Percentiles rank a stretch among this genome's conserved stretches.
Conservation (phyloP, 441 rosid genomes). For the Melastoma candidum region DNA sequence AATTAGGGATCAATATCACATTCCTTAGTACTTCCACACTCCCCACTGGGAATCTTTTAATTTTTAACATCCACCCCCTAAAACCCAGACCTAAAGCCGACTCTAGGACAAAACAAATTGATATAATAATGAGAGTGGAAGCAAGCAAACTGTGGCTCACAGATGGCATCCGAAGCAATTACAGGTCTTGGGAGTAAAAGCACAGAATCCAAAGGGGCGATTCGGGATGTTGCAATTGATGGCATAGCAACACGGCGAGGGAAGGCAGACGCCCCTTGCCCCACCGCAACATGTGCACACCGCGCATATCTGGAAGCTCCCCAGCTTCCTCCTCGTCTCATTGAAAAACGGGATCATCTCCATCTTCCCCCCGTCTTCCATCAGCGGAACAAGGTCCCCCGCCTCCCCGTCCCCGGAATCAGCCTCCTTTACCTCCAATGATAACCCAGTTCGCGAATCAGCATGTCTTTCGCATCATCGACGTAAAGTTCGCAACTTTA, state of each 20-base stretch:
- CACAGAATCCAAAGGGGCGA: slow-evolving; percentile 90
- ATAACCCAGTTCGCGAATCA: slow-evolving; percentile 9
- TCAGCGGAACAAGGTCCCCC: slow-evolving; percentile 34
- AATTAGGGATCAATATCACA: too few relatives aligned
- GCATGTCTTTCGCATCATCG: too few relatives aligned
- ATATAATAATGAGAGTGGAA: slow-evolving; percentile 4
- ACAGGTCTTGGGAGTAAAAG: slow-evolving; percentile 95
- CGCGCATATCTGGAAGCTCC: slow-evolving; percentile 87
- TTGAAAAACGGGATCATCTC: slow-evolving; percentile 56
- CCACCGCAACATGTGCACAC: slow-evolving; percentile 97
- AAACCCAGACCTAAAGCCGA: too few relatives aligned
- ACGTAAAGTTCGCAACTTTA: too few relatives aligned
- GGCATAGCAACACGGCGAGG: slow-evolving; percentile 94
- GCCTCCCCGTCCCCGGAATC: slow-evolving; percentile 17
- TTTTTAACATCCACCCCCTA: too few relatives aligned
- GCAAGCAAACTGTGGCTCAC: slow-evolving; percentile 17
- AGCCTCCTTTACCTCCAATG: slow-evolving; percentile 46
- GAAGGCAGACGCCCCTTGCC: slow-evolving; percentile 66
- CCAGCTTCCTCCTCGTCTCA: slow-evolving; percentile 70
- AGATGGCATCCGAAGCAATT: slow-evolving; percentile 92
- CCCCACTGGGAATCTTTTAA: too few relatives aligned
- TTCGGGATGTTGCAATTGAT: slow-evolving; percentile 98
- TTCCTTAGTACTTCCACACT: too few relatives aligned
- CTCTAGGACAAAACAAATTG: not conserved
- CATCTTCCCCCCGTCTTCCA: slow-evolving; percentile 27